These are phyloP conservation scores for Aaosphaeria arxii DNA, from an alignment of 2,329 filamentous ascomycete genomes.

Conservation along the genomic window DNA sequence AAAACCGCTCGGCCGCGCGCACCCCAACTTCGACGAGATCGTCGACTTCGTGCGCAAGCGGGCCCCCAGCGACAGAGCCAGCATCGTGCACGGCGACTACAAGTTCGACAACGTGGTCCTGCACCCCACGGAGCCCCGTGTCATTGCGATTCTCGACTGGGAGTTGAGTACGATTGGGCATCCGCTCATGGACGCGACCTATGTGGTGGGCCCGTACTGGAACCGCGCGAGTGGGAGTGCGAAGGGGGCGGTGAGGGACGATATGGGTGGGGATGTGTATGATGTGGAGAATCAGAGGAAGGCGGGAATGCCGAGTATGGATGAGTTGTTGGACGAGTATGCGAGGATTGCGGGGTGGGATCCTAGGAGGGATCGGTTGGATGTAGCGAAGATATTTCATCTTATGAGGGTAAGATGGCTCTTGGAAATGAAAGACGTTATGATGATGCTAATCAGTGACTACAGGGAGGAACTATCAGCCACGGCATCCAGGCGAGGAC, in stretches of 20 bases:
- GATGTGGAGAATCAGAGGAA: constrained; percentile 37
- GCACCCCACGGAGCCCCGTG: constrained; percentile 78
- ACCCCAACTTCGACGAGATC: constrained; percentile 76
- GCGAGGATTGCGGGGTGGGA: constrained; percentile 68
- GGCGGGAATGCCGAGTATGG: constrained; percentile 62
- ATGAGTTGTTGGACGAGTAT: constrained; percentile 64
- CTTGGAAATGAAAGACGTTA: not conserved
- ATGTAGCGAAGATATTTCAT: constrained; percentile 34
- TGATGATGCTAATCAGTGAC: not conserved
- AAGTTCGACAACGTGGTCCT: constrained; percentile 69
- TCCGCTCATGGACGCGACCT: constrained; percentile 83
- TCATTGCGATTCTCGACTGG: constrained; percentile 95
- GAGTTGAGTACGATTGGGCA: constrained; percentile 96
- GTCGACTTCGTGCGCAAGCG: constrained; percentile 76
- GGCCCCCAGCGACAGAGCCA: constrained; percentile 39
- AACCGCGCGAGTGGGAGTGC: constrained; percentile 32
- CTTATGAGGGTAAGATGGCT: constrained; percentile 28
- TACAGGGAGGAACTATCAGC: constrained; percentile 30
- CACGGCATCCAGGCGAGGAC: constrained; percentile 36
- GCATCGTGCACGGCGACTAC: constrained; percentile 89
- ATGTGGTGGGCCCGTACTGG: constrained; percentile 59
- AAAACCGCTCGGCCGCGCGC: constrained; percentile 64
- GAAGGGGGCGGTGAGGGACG: constrained; percentile 19
- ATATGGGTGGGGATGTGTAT: constrained; percentile 39
- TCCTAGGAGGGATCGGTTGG: constrained; percentile 43